A percentile compares a stretch with the other conserved stretches of the same genome.
These are phyloP conservation scores for Linderniella brevidens DNA, from an alignment of 257 asterid species.

Conservation along the genomic window DNA sequence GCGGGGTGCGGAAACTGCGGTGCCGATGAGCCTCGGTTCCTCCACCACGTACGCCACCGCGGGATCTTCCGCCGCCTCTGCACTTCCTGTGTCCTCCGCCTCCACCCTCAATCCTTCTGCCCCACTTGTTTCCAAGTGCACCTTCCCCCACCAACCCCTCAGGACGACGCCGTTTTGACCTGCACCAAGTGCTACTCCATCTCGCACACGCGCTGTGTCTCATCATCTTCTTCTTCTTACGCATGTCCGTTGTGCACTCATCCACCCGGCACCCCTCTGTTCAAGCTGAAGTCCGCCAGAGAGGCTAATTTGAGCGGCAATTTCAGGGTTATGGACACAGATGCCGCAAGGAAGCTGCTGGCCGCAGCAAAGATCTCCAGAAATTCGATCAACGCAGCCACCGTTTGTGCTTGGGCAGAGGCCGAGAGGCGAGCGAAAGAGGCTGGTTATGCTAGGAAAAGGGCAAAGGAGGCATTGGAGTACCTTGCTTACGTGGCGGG, in stretches of 20 bases:
- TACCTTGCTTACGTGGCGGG: slow-evolving; percentile 33
- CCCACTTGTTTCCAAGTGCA: slow-evolving; percentile 69
- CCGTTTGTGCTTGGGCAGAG: slow-evolving; percentile 31
- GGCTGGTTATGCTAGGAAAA: slow-evolving; percentile 56
- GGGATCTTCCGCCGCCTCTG: slow-evolving; percentile 57
- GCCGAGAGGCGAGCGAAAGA: slow-evolving; percentile 73
- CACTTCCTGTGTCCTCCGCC: slow-evolving; percentile 81
- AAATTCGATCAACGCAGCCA: slow-evolving; percentile 41
- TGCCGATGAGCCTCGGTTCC: slow-evolving; percentile 37
- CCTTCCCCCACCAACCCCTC: slow-evolving; percentile 26
- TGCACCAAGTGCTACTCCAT: slow-evolving; percentile 60
- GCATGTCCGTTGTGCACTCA: slow-evolving; percentile 51
- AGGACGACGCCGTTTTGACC: slow-evolving; percentile 26
- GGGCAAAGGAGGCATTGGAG: slow-evolving; percentile 67
- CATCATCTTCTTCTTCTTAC: slow-evolving; percentile 25
- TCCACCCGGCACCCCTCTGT: slow-evolving; percentile 28
- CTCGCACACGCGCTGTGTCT: slow-evolving; percentile 48
- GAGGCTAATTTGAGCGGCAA: slow-evolving; percentile 10
- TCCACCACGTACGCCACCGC: slow-evolving; percentile 68
- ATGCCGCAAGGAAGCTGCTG: slow-evolving; percentile 39
- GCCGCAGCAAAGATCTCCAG: slow-evolving; percentile 71
- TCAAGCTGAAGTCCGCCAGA: slow-evolving; percentile 20
- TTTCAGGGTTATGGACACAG: slow-evolving; percentile 43
- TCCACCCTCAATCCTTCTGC: slow-evolving; percentile 67
- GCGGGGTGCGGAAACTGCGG: slow-evolving; percentile 52